Conservation (phyloP, 2,329 filamentous ascomycete species). For the Teratosphaeria destructans region DNA sequence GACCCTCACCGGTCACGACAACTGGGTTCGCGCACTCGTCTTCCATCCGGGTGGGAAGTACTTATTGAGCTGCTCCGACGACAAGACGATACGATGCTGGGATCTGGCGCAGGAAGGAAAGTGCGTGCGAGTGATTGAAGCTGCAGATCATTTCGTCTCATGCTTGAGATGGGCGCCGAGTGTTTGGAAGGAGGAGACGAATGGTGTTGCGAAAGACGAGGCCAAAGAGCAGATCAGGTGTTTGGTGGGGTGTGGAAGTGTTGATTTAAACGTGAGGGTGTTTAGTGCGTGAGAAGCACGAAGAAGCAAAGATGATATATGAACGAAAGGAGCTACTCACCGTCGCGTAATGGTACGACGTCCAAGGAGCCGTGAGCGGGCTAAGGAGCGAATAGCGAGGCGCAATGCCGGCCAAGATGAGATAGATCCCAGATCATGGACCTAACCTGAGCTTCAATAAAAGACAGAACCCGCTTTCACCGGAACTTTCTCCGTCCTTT, state of each 20-base stretch:
- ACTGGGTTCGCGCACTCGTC: slow-evolving; percentile 77
- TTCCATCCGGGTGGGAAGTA: slow-evolving; percentile 93
- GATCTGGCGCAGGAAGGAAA: slow-evolving; percentile 83
- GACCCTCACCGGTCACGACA: slow-evolving; percentile 79
- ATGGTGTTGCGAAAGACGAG: slow-evolving; percentile 19
- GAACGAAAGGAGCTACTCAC: too few relatives aligned
- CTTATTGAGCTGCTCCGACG: slow-evolving; percentile 73
- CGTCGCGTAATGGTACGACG: too few relatives aligned
- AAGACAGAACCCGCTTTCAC: too few relatives aligned
- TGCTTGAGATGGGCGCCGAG: slow-evolving; percentile 82
- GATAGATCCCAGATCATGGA: too few relatives aligned
- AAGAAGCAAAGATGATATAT: too few relatives aligned
- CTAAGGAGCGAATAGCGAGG: too few relatives aligned
- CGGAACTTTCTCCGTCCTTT: too few relatives aligned
- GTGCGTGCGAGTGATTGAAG: slow-evolving; percentile 70
- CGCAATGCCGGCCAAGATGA: too few relatives aligned
- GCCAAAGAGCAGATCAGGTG: slow-evolving; percentile 62
- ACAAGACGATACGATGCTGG: slow-evolving; percentile 90
- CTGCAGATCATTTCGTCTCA: slow-evolving; percentile 71
- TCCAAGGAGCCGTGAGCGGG: too few relatives aligned
- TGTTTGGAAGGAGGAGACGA: slow-evolving; percentile 48
- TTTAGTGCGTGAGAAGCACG: slow-evolving; percentile 46
- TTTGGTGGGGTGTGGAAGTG: slow-evolving; percentile 77
- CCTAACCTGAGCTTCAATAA: too few relatives aligned
- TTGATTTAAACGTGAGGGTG: slow-evolving; percentile 68